Evolutionary conservation across 345 rosid species (phyloP).

Genomic region (Linum lewisii): DNA sequence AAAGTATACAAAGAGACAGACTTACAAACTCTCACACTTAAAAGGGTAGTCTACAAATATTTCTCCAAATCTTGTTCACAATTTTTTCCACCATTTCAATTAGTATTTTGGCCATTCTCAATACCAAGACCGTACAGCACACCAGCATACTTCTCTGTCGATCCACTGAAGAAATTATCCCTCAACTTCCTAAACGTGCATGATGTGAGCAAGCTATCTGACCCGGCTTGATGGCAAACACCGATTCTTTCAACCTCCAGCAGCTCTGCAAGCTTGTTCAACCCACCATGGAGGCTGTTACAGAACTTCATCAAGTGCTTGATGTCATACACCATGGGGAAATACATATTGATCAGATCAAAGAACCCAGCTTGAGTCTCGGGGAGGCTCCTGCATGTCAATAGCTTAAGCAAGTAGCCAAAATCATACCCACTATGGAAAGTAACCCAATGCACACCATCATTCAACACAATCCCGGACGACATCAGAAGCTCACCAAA

Average conservation of each 20-base stretch:
- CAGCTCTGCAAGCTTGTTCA: slow-evolving; percentile 81
- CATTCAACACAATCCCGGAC: slow-evolving; percentile 72
- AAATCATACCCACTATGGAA: slow-evolving; percentile 86
- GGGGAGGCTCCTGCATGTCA: slow-evolving; percentile 61
- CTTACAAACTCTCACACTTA: slow-evolving; percentile 31
- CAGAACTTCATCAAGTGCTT: slow-evolving; percentile 90
- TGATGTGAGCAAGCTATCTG: slow-evolving; percentile 84
- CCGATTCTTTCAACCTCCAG: slow-evolving; percentile 88
- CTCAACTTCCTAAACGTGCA: slow-evolving; percentile 81
- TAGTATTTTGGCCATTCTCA: slow-evolving; percentile 57
- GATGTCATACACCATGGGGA: slow-evolving; percentile 71
- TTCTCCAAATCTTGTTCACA: slow-evolving; percentile 17
- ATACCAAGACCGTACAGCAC: slow-evolving; percentile 86
- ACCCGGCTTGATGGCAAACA: slow-evolving; percentile 78
- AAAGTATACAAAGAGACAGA: slow-evolving; percentile 44
- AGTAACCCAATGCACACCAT: slow-evolving; percentile 60
- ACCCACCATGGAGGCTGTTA: slow-evolving; percentile 73
- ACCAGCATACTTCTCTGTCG: slow-evolving; percentile 63
- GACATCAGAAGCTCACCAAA: slow-evolving; percentile 92
- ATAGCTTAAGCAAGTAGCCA: slow-evolving; percentile 69
- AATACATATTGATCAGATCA: slow-evolving; percentile 45
- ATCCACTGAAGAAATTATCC: slow-evolving; percentile 63
- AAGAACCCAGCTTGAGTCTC: slow-evolving; percentile 56
- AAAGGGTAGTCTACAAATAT: slow-evolving; percentile 48
- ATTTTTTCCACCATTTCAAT: slow-evolving; percentile 26